phyloP scores from a whole-genome alignment of 2,329 filamentous ascomycete species.

The Balansia obtecta region DNA sequence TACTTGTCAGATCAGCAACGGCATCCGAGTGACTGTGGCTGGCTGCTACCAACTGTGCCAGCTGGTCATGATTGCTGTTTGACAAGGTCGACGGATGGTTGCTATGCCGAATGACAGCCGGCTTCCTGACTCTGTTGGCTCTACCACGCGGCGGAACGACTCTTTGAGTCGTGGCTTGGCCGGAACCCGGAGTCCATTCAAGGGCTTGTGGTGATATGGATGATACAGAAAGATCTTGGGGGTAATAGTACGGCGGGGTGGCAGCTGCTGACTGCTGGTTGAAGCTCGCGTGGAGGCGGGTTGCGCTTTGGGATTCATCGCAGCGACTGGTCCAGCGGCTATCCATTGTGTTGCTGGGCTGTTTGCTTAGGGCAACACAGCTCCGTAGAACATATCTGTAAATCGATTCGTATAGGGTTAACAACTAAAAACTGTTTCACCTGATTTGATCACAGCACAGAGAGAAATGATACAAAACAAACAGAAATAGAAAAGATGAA shows the following conservation, averaged over 20 bases:
- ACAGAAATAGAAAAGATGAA: neutral
- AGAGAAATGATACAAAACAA: neutral
- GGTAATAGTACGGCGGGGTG: slow-evolving; percentile 2
- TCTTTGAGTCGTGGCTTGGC: neutral
- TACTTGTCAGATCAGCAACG: slow-evolving; percentile 5
- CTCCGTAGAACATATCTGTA: neutral
- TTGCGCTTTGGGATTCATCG: slow-evolving; percentile 2
- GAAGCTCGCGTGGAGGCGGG: neutral
- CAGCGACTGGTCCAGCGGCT: slow-evolving; percentile 3
- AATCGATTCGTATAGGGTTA: neutral
- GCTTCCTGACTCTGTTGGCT: slow-evolving; percentile 32
- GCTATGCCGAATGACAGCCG: slow-evolving; percentile 11
- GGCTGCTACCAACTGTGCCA: slow-evolving; percentile 13
- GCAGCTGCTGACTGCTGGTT: slow-evolving; percentile 14
- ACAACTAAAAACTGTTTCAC: neutral
- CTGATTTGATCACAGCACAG: neutral
- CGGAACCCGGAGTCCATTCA: neutral
- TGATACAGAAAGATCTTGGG: slow-evolving; percentile 3
- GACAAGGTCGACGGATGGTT: slow-evolving; percentile 16
- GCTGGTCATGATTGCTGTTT: slow-evolving; percentile 17
- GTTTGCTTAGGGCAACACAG: neutral
- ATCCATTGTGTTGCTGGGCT: slow-evolving; percentile 2
- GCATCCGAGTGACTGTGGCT: slow-evolving; percentile 5
- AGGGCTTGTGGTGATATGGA: slow-evolving; percentile 3
- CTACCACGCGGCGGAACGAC: slow-evolving; percentile 22